phyloP scores from a whole-genome alignment of 345 rosid species.

The Bruguiera gymnorhiza region DNA sequence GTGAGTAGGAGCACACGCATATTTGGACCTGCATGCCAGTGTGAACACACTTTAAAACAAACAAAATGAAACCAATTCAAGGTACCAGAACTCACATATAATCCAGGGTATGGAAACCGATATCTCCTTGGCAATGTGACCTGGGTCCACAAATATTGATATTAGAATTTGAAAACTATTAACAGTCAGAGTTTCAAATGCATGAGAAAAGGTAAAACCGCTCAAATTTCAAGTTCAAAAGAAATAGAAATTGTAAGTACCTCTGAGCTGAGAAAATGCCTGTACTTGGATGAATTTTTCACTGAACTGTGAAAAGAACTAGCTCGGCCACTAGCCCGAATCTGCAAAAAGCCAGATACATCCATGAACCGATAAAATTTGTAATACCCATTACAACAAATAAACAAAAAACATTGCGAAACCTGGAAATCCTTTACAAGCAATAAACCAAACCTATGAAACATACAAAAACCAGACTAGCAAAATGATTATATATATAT shows the following conservation, averaged over 20 bases:
- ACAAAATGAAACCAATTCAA: not conserved
- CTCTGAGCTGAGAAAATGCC: slow-evolving; percentile 47
- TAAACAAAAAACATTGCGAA: not conserved
- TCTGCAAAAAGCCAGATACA: slow-evolving; percentile 24
- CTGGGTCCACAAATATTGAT: slow-evolving; percentile 29
- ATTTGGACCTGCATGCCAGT: not conserved
- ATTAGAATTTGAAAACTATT: not conserved
- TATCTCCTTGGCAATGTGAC: slow-evolving; percentile 38
- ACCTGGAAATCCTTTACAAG: slow-evolving; percentile 4
- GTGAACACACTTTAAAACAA: not conserved
- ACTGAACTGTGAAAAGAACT: slow-evolving; percentile 33
- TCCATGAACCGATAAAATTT: not conserved
- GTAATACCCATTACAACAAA: not conserved
- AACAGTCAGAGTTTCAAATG: not conserved
- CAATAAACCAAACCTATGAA: not conserved
- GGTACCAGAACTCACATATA: slow-evolving; percentile 41
- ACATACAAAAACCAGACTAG: not conserved
- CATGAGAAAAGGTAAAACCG: not conserved
- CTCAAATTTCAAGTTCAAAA: not conserved
- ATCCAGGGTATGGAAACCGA: slow-evolving; percentile 33
- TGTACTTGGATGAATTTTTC: slow-evolving; percentile 38
- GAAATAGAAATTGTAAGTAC: slow-evolving; percentile 33
- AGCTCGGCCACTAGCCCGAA: slow-evolving; percentile 37
- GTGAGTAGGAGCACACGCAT: no score
- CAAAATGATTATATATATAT: not conserved